These are phyloP conservation scores for Xerocomus spinulosus DNA, from an alignment of 768 basidiomycete genomes.

Conservation along the genomic window DNA sequence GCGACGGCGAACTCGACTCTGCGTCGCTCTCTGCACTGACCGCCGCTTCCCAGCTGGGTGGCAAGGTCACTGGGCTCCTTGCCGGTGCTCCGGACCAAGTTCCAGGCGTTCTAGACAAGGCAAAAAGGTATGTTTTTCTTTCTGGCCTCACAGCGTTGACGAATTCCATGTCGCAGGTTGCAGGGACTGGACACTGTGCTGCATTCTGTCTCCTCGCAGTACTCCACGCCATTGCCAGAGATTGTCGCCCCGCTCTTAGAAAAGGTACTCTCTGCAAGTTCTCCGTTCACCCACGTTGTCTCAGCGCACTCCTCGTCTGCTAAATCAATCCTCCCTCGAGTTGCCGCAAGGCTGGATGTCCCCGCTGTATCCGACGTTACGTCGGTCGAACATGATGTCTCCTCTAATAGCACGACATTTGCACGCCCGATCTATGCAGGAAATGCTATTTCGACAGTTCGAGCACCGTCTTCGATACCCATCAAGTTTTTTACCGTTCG, in stretches of 20 bases:
- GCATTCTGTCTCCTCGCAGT: constrained; percentile 66
- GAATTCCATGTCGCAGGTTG: constrained; percentile 40
- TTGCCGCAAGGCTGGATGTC: constrained; percentile 84
- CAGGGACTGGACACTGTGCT: constrained; percentile 64
- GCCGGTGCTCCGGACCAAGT: constrained; percentile 69
- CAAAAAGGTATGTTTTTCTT: constrained; percentile 60
- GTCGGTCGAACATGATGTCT: constrained; percentile 65
- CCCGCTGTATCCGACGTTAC: constrained; percentile 91
- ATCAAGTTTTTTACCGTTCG: constrained; percentile 96
- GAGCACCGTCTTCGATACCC: constrained; percentile 67
- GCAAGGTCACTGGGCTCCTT: constrained; percentile 76
- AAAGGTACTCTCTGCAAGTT: constrained; percentile 57
- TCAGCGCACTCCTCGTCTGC: constrained; percentile 89
- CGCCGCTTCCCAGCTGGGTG: constrained; percentile 82
- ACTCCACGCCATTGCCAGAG: constrained; percentile 69
- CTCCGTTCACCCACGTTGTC: constrained; percentile 83
- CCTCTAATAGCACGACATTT: constrained; percentile 77
- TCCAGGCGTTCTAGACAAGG: constrained; percentile 60
- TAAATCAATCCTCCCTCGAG: constrained; percentile 89
- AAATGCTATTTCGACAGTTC: constrained; percentile 92
- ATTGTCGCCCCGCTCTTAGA: constrained; percentile 78
- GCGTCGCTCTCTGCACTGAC: constrained; percentile 87
- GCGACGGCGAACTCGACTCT: constrained; percentile 73
- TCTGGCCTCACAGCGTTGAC: constrained; percentile 4
- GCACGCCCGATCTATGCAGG: constrained; percentile 96